Evolutionary conservation across 306 rosid species (phyloP).

Genomic region (Cicer yamashitae): DNA sequence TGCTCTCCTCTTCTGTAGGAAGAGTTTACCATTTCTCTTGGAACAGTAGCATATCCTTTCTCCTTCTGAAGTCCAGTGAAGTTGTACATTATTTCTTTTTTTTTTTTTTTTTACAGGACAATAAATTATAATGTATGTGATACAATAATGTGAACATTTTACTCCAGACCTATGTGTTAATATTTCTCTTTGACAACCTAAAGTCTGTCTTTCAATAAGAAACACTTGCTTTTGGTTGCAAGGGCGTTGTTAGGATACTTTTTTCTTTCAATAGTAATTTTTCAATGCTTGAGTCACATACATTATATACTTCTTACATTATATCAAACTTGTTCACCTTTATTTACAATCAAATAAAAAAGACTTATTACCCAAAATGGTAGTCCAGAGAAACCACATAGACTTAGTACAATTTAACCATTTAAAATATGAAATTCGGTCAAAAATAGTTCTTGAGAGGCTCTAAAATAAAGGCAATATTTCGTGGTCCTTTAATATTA

Average conservation of each 20-base stretch:
- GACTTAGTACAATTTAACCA: no score
- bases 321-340: neutral
- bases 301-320: neutral
- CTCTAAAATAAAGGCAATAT: no score
- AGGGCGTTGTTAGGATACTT: neutral
- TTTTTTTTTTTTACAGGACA: neutral
- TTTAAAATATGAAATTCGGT: no score
- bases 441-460: no score
- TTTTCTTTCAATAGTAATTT: neutral
- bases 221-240: neutral
- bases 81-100: conserved; percentile 29
- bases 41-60: conserved; percentile 15
- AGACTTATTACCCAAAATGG: no score
- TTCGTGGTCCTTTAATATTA: no score
- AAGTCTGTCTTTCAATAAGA: neutral
- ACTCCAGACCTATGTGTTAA: neutral
- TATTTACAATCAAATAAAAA: no score
- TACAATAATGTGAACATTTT: conserved; percentile 8
- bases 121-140: conserved; percentile 1
- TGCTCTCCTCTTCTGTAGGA: conserved; percentile 36
- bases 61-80: conserved; percentile 21
- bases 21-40: conserved; percentile 22
- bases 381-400: no score
- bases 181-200: conserved; percentile 3
- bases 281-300: neutral